Conservation (phyloP, 352 stramenopile genomes). For the Pythium volutum region DNA sequence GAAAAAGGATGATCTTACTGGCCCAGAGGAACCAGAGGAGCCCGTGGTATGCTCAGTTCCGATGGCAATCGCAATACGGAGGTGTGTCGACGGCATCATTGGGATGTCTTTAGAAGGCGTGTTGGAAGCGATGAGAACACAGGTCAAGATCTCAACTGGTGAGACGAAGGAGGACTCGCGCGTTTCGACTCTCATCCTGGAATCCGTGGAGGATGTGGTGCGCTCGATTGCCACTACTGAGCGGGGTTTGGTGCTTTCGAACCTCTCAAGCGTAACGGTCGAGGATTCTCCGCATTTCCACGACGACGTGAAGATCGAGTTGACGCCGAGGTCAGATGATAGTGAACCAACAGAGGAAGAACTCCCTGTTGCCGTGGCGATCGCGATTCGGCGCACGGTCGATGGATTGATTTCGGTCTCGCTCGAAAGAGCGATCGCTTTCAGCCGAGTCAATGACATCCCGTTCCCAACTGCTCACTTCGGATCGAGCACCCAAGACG, state of each 20-base stretch:
- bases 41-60: slow-evolving; percentile 17
- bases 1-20: neutral
- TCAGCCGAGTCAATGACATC: neutral
- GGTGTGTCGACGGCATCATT: slow-evolving; percentile 41
- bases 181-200: slow-evolving; percentile 11
- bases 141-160: neutral
- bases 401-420: slow-evolving; percentile 23
- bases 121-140: slow-evolving; percentile 23
- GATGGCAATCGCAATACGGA: slow-evolving; percentile 36
- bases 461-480: neutral
- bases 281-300: neutral
- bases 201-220: slow-evolving; percentile 17
- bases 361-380: slow-evolving; percentile 20
- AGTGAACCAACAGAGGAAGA: neutral
- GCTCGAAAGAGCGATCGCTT: slow-evolving; percentile 10
- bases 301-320: neutral
- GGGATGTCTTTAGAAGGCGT: slow-evolving; percentile 32
- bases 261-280: neutral
- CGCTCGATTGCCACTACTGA: slow-evolving; percentile 4
- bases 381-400: slow-evolving; percentile 22
- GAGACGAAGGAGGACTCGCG: neutral
- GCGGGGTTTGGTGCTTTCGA: neutral
- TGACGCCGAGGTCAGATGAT: neutral
- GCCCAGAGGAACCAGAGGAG: neutral
- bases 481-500: neutral